Base-by-base conservation (phyloP, 2,329 filamentous ascomycete species). In the Coniochaeta sp. region DNA sequence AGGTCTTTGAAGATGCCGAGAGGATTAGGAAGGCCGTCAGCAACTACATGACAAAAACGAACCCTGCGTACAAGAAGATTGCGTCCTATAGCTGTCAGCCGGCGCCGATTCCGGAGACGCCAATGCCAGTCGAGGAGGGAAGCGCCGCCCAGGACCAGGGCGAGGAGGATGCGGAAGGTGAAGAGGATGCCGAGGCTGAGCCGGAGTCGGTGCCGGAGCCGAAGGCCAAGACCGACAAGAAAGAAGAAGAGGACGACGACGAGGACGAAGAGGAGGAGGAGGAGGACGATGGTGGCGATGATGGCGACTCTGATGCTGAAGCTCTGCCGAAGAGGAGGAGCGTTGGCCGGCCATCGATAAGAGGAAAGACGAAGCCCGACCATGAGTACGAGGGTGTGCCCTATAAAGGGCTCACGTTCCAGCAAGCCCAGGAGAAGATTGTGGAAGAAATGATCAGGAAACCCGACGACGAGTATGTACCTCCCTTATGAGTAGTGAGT, bases 371-470 rank as follows among this genome's bases (percentile, higher is more conserved):
- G 46, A 76, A 75, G 51, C 70, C 75, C 6, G 77, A 82, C 52
- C 69, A 75, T 48, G 71, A 81, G 54, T 81, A 80, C 51, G 74
- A 81, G 51, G 71, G 73, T 49, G 69, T 78, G 4, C 75, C 80
- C 1, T 92, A 89, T 66, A 81, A 83, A 52, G 87, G 86, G 5
- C 81, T 91, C 48, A 85, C 66, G 9, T 92, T 95, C 63, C 89
- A 95, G 64, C 79, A 91, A 62, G 91, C 90, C 0, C 90, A 96
- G 64, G 89, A 95, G 59, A 89, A 90, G 71, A 82, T 96, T 52
- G 73, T 95, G 4, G 81, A 86, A 51, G 88, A 92, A 59, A 67
- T 92, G 55, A 76, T 92, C 12, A 79, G 87, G 46, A 82, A 77
- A 57, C 76, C 81, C 47, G 85, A 90, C 54, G 81, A 83, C 55